phyloP scores from a whole-genome alignment of 2,329 filamentous ascomycete species.

The Sclerotinia trifoliorum region DNA sequence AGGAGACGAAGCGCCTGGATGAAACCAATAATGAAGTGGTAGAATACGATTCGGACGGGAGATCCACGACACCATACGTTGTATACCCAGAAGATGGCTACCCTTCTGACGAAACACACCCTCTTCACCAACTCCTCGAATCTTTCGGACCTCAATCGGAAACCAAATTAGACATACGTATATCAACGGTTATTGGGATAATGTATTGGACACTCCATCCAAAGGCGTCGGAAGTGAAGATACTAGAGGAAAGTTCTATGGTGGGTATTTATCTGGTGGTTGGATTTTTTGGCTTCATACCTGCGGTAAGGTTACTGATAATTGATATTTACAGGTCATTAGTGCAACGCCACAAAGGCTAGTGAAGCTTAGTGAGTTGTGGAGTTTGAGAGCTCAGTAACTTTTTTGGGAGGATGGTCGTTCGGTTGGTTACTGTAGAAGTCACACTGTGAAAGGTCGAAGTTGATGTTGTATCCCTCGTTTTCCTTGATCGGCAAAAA shows the following conservation, averaged over 20 bases:
- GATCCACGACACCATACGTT: background rate
- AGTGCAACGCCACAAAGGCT: background rate
- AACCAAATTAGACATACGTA: rapidly evolving
- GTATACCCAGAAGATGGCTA: background rate
- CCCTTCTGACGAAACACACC: background rate
- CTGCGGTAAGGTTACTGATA: background rate
- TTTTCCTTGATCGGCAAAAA: background rate
- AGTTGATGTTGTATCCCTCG: background rate
- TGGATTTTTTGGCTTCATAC: background rate
- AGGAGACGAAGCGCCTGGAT: background rate
- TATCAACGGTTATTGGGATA: background rate
- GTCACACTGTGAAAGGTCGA: background rate
- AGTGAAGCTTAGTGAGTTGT: background rate
- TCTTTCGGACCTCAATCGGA: background rate
- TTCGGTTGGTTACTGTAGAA: background rate
- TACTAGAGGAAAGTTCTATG: background rate
- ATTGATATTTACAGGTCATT: background rate
- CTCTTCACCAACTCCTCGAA: background rate
- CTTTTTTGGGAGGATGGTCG: background rate
- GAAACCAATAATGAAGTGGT: background rate
- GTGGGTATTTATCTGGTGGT: background rate
- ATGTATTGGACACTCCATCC: background rate
- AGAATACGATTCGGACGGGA: background rate
- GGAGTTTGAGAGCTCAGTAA: background rate
- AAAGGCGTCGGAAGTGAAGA: background rate